These are phyloP conservation scores for Collybia sordida DNA, from an alignment of 768 basidiomycete genomes.

Conservation along the genomic window DNA sequence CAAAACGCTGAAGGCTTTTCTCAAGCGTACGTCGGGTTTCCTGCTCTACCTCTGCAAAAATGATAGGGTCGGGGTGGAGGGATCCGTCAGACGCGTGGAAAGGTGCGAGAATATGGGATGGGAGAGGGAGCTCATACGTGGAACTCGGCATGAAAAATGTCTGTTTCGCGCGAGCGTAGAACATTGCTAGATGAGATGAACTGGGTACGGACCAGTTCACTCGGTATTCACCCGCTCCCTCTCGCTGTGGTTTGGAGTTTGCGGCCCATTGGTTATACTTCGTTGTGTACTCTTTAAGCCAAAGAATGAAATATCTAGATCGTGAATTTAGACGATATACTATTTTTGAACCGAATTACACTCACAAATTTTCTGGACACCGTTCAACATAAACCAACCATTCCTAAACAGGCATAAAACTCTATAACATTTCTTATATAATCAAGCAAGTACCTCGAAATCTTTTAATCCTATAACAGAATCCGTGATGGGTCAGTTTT, in stretches of 20 bases:
- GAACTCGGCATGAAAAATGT: slow-evolving; percentile 78
- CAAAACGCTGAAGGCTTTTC: slow-evolving; percentile 64
- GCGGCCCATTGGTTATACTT: slow-evolving; percentile 45
- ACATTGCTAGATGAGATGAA: slow-evolving; percentile 62
- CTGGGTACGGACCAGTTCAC: slow-evolving; percentile 40
- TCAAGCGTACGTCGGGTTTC: slow-evolving; percentile 61
- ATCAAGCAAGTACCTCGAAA: slow-evolving; percentile 45
- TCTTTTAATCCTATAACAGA: slow-evolving; percentile 58
- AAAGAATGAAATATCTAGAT: slow-evolving; percentile 72
- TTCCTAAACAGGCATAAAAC: slow-evolving; percentile 43
- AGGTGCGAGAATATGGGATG: slow-evolving; percentile 63
- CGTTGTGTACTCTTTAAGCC: slow-evolving; percentile 72
- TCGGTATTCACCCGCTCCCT: slow-evolving; percentile 27
- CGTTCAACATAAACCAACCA: slow-evolving; percentile 80
- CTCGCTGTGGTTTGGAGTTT: slow-evolving; percentile 30
- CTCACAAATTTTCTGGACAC: slow-evolving; percentile 72
- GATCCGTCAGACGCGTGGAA: slow-evolving; percentile 45
- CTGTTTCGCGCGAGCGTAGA: slow-evolving; percentile 77
- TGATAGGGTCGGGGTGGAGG: slow-evolving; percentile 62
- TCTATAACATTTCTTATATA: not conserved
- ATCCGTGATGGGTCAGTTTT: not conserved
- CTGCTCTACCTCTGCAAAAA: slow-evolving; percentile 59
- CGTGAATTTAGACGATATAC: slow-evolving; percentile 9
- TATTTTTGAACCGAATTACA: slow-evolving; percentile 7
- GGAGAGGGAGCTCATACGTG: slow-evolving; percentile 69